Evolutionary conservation across 192 early-diverging fungal species (phyloP).

Genomic region (Phlyctochytrium arcticum): DNA sequence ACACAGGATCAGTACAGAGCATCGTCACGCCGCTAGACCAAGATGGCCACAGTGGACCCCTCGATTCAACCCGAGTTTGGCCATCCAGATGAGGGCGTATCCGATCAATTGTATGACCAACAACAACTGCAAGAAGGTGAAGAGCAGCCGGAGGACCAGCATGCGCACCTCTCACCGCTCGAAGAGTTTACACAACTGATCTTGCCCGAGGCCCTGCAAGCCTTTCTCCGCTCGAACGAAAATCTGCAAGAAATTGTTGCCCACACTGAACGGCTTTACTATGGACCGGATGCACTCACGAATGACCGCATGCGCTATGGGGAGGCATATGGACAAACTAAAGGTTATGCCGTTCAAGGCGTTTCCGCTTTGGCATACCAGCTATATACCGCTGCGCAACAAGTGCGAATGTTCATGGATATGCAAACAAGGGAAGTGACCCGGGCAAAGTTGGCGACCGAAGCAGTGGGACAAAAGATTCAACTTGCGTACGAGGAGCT

Average conservation of each 20-base stretch:
- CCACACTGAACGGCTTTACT: slow-evolving; percentile 16
- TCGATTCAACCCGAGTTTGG: too few species aligned
- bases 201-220: slow-evolving; percentile 6
- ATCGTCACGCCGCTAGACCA: too few species aligned
- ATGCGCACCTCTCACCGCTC: not conserved
- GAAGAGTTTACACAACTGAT: slow-evolving; percentile 6
- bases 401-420: slow-evolving; percentile 8
- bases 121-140: too few species aligned
- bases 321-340: slow-evolving; percentile 4
- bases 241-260: slow-evolving; percentile 25
- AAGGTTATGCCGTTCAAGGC: slow-evolving; percentile 20
- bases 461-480: not conserved
- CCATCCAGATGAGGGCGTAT: too few species aligned
- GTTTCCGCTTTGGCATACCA: slow-evolving; percentile 17
- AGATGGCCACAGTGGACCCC: too few species aligned
- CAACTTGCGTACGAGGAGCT: slow-evolving; percentile 5
- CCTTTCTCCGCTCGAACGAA: slow-evolving; percentile 15
- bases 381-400: slow-evolving; percentile 15
- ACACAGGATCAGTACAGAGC: too few species aligned
- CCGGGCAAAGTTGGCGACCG: not conserved
- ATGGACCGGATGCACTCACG: slow-evolving; percentile 9
- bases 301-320: slow-evolving; percentile 11
- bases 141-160: too few species aligned
- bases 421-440: slow-evolving; percentile 11
- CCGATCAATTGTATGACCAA: too few species aligned